These are phyloP conservation scores for Striga asiatica DNA, from an alignment of 257 asterid genomes.

Conservation along the genomic window DNA sequence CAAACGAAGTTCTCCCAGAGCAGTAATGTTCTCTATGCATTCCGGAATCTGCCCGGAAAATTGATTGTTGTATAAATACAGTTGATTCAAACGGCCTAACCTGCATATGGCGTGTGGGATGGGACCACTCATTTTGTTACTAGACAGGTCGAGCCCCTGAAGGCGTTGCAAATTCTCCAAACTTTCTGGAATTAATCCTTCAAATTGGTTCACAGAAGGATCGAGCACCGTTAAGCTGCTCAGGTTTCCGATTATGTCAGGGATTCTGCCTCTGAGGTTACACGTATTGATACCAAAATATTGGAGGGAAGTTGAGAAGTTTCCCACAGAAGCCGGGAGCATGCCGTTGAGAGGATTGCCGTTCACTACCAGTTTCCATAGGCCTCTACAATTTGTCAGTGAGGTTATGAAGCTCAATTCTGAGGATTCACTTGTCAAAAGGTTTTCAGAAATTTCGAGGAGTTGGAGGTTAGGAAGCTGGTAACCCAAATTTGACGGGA, in stretches of 20 bases:
- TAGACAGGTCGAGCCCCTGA: neutral
- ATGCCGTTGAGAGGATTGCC: conserved; percentile 1
- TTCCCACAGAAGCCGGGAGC: conserved; percentile 19
- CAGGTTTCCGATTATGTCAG: conserved; percentile 17
- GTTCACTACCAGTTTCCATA: neutral
- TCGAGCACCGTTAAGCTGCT: neutral
- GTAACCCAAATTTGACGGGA: conserved; percentile 16
- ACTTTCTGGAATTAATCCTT: neutral
- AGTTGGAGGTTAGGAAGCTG: conserved; percentile 12
- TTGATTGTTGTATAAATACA: conserved; percentile 3
- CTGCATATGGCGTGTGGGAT: neutral
- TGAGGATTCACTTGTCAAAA: conserved; percentile 3
- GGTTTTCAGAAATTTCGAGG: neutral
- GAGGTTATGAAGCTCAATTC: conserved; percentile 18
- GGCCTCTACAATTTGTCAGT: conserved; percentile 9
- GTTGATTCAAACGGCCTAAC: neutral
- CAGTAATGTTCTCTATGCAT: conserved; percentile 15
- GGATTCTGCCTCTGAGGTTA: conserved; percentile 11
- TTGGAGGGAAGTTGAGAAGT: conserved; percentile 15
- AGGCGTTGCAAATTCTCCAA: neutral
- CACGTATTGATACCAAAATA: neutral
- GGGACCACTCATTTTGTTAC: neutral
- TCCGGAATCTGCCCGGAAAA: conserved; percentile 13
- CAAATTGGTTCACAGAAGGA: neutral
- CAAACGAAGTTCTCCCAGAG: neutral